phyloP scores from a whole-genome alignment of 805 yeast genomes.

The Diddensiella caesifluorescens region DNA sequence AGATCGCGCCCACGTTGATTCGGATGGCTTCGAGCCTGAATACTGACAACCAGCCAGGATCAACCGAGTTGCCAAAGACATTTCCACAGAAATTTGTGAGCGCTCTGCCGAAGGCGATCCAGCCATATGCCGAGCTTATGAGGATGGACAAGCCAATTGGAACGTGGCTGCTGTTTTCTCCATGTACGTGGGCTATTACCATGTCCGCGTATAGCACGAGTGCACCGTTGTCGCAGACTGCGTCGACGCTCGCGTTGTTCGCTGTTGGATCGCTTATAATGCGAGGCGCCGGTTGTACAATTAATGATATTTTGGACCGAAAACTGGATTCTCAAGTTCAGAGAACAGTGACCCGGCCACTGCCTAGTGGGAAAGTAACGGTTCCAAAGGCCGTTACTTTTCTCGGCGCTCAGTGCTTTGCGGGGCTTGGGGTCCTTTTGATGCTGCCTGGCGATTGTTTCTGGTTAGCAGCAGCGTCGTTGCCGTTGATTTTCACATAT shows the following conservation, averaged over 20 bases:
- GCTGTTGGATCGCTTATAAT: constrained; percentile 82
- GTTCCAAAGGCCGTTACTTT: constrained; percentile 64
- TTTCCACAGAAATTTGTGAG: constrained; percentile 30
- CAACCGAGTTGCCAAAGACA: constrained; percentile 15
- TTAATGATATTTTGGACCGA: constrained; percentile 83
- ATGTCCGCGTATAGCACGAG: constrained; percentile 70
- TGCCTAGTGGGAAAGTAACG: constrained; percentile 79
- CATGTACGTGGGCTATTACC: constrained; percentile 88
- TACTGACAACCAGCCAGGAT: neutral
- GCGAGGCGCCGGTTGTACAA: constrained; percentile 98
- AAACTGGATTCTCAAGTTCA: constrained; percentile 80
- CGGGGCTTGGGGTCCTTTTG: constrained; percentile 67
- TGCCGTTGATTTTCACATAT: constrained; percentile 75
- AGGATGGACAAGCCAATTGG: constrained; percentile 96
- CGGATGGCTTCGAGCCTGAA: neutral
- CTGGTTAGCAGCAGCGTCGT: constrained; percentile 71
- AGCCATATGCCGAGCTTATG: constrained; percentile 90
- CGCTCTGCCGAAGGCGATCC: constrained; percentile 60
- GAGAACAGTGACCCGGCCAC: constrained; percentile 86
- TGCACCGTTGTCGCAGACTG: constrained; percentile 63
- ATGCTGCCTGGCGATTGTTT: constrained; percentile 79
- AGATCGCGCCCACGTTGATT: too few species aligned
- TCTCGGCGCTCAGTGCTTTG: constrained; percentile 64
- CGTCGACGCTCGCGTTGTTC: constrained; percentile 61
- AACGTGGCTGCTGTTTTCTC: constrained; percentile 72